A percentile compares a stretch with the other conserved stretches of the same genome.
These are phyloP conservation scores for Leccinum pachyderme DNA, from an alignment of 1,284 basidiomycete genomes.

Conservation along the genomic window DNA sequence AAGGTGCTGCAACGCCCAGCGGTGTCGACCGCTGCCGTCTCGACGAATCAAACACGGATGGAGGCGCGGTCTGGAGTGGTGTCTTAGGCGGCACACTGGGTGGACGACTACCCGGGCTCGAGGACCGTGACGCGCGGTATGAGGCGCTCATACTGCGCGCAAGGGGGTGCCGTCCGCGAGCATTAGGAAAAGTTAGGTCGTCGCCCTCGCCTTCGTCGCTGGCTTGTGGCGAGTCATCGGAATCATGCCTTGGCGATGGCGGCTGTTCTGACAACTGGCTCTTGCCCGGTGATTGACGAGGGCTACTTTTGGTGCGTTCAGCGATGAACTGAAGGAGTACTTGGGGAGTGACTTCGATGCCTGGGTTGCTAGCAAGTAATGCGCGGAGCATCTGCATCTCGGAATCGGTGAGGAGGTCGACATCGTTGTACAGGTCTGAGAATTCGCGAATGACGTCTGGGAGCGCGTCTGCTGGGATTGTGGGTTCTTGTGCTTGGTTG, in stretches of 20 bases:
- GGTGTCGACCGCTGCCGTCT: conserved; percentile 64
- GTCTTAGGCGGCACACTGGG: conserved; percentile 47
- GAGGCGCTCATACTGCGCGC: conserved; percentile 4
- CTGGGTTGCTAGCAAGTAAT: conserved; percentile 58
- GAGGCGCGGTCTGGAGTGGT: conserved; percentile 37
- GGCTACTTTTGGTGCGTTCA: conserved; percentile 52
- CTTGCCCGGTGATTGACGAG: conserved; percentile 38
- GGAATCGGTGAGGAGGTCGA: conserved; percentile 54
- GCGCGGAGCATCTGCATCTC: conserved; percentile 57
- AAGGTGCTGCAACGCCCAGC: conserved; percentile 55
- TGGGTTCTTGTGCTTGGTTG: conserved; percentile 55
- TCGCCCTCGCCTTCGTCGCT: conserved; percentile 27
- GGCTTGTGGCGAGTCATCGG: conserved; percentile 33
- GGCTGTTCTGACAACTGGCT: conserved; percentile 27
- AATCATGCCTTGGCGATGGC: conserved; percentile 15
- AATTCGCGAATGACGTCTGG: conserved; percentile 64
- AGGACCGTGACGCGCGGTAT: conserved; percentile 45
- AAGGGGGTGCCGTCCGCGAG: conserved; percentile 36
- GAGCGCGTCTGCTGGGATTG: conserved; percentile 65
- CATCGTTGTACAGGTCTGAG: conserved; percentile 53
- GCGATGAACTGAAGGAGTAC: conserved; percentile 66
- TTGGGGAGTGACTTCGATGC: conserved; percentile 64
- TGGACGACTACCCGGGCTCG: conserved; percentile 55
- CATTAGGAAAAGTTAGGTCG: conserved; percentile 31
- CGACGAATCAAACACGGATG: conserved; percentile 61